Evolutionary conservation across 225 moss, liverwort and hornwort species (phyloP), one percentile per base, ranked within the genome.

Genomic region (Polytrichum commune): DNA sequence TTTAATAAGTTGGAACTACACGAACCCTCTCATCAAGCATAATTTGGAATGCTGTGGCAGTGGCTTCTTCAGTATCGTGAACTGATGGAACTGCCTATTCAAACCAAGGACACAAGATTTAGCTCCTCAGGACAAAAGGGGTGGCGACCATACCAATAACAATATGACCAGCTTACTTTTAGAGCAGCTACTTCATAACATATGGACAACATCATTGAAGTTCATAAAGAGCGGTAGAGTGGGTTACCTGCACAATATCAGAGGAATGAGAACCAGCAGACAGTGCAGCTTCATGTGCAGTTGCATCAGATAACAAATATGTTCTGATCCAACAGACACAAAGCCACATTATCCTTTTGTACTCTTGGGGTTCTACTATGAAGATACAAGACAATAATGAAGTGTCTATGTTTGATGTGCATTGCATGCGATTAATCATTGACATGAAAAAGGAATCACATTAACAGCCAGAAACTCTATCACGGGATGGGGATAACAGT

Each of bases 61-160:
- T 90, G 60, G 92, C 88, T 89, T 94, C 91, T 78, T 97, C 94
- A 23, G 81, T 92, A 69, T 97, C 97, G 70, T 91, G 85, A 35
- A 94, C 63, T 76, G 93, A 83, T 65, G 91, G 89, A 72, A 84
- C 78, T 81, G 84, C 79, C 96, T 97, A 82, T 74, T 83, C 81
- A 72, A 57, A 57, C 56, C 56, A 57, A 19, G 33, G 33, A 33
- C 33, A 33, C 8, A 33, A 33, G 33, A 33, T 33, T 33, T 33
- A 33, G 33, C 8, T 1, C 7, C 2, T 33, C 33, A 30, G 6
- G 6, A 30, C 30, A 30, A 30, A 30, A 8, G 33, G 33, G 7
- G 8, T 33, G 32, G 1, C 33, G 1, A 76, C 75, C 81, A 75
- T 67, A 68, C 78, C 33, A 33, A 33, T 33, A 26, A 26, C 26